Conservation (phyloP, 306 rosid genomes). For the Clitoria ternatea region DNA sequence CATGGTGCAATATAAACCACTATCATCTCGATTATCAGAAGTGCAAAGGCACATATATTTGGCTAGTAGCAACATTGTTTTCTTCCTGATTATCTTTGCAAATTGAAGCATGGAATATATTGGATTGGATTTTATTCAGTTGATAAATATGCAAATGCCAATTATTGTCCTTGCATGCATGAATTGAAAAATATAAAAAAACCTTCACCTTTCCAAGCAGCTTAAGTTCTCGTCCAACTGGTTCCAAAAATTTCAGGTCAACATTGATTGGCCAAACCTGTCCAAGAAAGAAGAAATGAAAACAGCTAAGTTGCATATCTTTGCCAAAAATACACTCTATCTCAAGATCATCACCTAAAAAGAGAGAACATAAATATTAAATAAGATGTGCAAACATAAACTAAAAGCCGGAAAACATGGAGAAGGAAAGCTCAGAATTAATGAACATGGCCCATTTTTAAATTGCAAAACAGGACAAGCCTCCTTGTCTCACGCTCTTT, state of each 20-base stretch:
- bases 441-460: neutral
- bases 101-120: neutral
- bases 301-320: neutral
- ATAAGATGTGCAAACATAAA: neutral
- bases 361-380: neutral
- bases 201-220: slow-evolving; percentile 70
- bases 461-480: neutral
- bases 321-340: neutral
- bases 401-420: neutral
- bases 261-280: slow-evolving; percentile 90
- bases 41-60: neutral
- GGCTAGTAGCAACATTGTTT: neutral
- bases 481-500: neutral
- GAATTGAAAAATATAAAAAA: neutral
- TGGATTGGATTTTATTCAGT: neutral
- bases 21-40: neutral
- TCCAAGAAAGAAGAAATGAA: slow-evolving; percentile 19
- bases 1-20: neutral
- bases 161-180: neutral
- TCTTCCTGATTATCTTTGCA: neutral
- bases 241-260: slow-evolving; percentile 76
- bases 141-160: neutral
- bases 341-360: neutral
- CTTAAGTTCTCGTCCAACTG: slow-evolving; percentile 87
- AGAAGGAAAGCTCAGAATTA: neutral